phyloP scores from a whole-genome alignment of 768 basidiomycete genomes.

The Lactifluus hygrophoroides region DNA sequence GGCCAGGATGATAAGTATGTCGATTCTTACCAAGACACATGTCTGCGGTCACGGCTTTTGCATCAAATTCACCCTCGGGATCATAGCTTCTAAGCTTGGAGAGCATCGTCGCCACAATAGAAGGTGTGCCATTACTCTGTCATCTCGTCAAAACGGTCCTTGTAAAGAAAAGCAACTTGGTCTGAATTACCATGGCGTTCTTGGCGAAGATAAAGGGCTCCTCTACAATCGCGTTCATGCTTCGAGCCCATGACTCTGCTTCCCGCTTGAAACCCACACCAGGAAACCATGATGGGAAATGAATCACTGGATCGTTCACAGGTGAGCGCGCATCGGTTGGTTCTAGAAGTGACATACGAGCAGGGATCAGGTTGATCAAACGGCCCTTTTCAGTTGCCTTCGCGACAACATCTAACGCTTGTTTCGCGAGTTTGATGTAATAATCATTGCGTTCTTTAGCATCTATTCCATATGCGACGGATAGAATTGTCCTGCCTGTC shows the following conservation, averaged over 20 bases:
- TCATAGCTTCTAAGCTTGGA: background rate
- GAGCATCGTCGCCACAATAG: background rate
- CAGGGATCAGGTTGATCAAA: conserved; percentile 37
- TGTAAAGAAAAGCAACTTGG: background rate
- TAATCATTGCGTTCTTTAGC: conserved; percentile 33
- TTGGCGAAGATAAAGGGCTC: conserved; percentile 21
- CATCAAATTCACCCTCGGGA: background rate
- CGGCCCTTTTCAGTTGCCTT: conserved; percentile 30
- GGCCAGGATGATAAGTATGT: background rate
- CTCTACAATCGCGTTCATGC: conserved; percentile 22
- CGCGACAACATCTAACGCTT: background rate
- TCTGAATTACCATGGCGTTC: conserved; percentile 19
- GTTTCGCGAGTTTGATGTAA: conserved; percentile 26
- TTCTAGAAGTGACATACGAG: conserved; percentile 20
- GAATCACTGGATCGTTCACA: conserved; percentile 11
- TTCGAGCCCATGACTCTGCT: conserved; percentile 19
- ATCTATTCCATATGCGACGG: conserved; percentile 40
- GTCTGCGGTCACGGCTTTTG: conserved; percentile 1
- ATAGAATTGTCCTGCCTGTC: conserved; percentile 34
- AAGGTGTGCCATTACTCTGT: background rate
- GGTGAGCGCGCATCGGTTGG: background rate
- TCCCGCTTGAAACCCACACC: conserved; percentile 22
- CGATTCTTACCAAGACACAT: background rate
- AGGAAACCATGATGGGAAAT: conserved; percentile 25
- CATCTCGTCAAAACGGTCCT: background rate